Conservation (phyloP, 1,284 basidiomycete species). For the Fistulinella cinereoalba region DNA sequence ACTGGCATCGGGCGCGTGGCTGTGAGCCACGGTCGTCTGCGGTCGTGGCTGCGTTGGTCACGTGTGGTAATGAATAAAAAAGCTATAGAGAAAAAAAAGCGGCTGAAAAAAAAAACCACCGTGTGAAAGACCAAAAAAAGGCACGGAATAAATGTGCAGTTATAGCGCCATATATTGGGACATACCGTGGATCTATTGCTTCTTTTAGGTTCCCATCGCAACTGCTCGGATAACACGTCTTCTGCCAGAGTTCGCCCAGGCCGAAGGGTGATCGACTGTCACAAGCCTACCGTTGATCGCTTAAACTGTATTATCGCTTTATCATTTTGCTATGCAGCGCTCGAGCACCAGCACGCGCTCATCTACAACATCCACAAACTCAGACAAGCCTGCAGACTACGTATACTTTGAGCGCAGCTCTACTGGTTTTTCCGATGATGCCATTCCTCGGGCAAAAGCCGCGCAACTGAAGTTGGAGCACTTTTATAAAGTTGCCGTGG, state of each 20-base stretch:
- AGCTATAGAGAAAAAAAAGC: no score
- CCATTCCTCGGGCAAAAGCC: slow-evolving; percentile 77
- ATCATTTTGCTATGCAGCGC: slow-evolving; percentile 24
- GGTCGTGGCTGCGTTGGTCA: no score
- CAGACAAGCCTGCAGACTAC: slow-evolving; percentile 51
- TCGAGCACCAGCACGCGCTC: slow-evolving; percentile 31
- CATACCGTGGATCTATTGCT: no score
- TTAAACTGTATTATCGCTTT: background rate
- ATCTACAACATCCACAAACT: slow-evolving; percentile 19
- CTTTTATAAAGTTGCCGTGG: slow-evolving; percentile 89
- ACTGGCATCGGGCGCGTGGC: no score
- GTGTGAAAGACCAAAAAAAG: no score
- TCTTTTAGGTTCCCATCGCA: slow-evolving; percentile 25
- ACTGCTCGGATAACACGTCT: slow-evolving; percentile 4
- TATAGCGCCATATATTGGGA: no score
- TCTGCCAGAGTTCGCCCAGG: background rate
- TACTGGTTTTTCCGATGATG: slow-evolving; percentile 68
- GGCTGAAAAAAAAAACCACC: no score
- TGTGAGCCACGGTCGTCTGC: no score
- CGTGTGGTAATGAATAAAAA: no score
- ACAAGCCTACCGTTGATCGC: background rate
- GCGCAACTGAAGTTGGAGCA: slow-evolving; percentile 91
- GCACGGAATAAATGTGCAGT: no score
- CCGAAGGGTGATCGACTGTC: background rate
- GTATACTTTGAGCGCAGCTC: slow-evolving; percentile 84